Percentiles rank a stretch among this genome's conserved stretches.
These are phyloP conservation scores for Trypanosoma mega DNA, from an alignment of 208 protist species.

Conservation along the genomic window DNA sequence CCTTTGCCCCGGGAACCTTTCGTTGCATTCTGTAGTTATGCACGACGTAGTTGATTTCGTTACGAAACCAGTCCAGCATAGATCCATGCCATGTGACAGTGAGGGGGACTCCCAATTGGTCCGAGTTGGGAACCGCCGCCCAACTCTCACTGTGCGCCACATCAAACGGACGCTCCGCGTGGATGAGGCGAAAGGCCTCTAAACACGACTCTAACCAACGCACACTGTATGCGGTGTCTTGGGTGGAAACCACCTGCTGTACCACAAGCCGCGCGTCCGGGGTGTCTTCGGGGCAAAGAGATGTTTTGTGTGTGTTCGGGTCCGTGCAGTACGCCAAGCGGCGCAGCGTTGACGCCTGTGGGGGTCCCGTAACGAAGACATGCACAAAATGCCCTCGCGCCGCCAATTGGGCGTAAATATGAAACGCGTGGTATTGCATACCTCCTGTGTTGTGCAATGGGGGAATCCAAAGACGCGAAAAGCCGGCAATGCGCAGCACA, in stretches of 20 bases:
- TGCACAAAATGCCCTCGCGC: slow-evolving; percentile 29
- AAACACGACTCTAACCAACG: slow-evolving; percentile 23
- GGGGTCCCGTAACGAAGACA: slow-evolving; percentile 35
- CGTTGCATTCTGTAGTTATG: slow-evolving; percentile 30
- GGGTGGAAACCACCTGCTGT: slow-evolving; percentile 22
- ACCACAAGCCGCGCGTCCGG: slow-evolving; percentile 13
- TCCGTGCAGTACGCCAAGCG: slow-evolving; percentile 10
- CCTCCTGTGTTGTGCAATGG: slow-evolving; percentile 28
- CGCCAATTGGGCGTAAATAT: slow-evolving; percentile 36
- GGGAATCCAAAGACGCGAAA: slow-evolving; percentile 33
- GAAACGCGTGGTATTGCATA: slow-evolving; percentile 40
- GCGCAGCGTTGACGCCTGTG: not conserved
- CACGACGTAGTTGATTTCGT: slow-evolving; percentile 33
- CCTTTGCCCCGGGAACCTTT: slow-evolving; percentile 7
- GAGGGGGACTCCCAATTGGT: slow-evolving; percentile 29
- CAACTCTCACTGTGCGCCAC: slow-evolving; percentile 32
- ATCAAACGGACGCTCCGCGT: slow-evolving; percentile 24
- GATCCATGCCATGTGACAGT: slow-evolving; percentile 41
- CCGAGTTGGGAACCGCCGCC: slow-evolving; percentile 31
- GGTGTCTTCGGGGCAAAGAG: not conserved
- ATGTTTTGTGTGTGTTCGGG: slow-evolving; percentile 1
- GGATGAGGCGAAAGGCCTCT: slow-evolving; percentile 5
- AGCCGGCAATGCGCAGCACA: slow-evolving; percentile 29
- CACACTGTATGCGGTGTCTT: slow-evolving; percentile 22
- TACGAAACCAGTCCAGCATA: slow-evolving; percentile 46